A percentile compares a stretch with the other conserved stretches of the same genome.
Evolutionary conservation across 352 stramenopile genomes (phyloP).

Genomic region (Elongisporangium senticosum): DNA sequence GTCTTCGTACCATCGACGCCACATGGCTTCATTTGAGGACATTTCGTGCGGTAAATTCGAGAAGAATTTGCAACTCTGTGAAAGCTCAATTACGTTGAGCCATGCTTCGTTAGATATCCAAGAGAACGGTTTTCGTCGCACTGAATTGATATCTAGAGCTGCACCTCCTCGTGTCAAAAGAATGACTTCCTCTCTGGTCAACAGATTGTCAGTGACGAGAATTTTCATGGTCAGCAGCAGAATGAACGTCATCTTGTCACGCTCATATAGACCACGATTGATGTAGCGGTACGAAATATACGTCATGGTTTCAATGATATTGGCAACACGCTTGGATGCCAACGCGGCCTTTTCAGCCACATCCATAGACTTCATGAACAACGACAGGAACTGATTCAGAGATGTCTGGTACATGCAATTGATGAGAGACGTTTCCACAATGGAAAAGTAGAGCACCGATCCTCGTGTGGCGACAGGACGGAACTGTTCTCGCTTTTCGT

Average conservation of each 20-base stretch:
- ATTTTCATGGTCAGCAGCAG: slow-evolving; percentile 98
- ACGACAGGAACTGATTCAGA: slow-evolving; percentile 94
- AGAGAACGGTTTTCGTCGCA: slow-evolving; percentile 94
- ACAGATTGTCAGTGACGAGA: slow-evolving; percentile 90
- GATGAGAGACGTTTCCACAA: slow-evolving; percentile 97
- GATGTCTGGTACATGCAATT: slow-evolving; percentile 99
- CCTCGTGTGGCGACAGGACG: slow-evolving; percentile 95
- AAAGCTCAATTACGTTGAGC: slow-evolving; percentile 97
- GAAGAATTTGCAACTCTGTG: slow-evolving; percentile 96
- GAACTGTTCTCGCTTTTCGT: slow-evolving; percentile 98
- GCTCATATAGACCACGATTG: slow-evolving; percentile 97
- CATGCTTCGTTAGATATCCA: slow-evolving; percentile 98
- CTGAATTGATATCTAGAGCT: slow-evolving; percentile 95
- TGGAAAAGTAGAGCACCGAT: slow-evolving; percentile 98
- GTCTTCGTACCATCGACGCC: slow-evolving; percentile 97
- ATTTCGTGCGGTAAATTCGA: slow-evolving; percentile 95
- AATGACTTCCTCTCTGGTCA: slow-evolving; percentile 94
- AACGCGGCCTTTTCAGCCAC: slow-evolving; percentile 95
- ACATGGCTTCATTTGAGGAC: slow-evolving; percentile 94
- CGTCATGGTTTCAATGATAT: slow-evolving; percentile 99
- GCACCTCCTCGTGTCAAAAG: slow-evolving; percentile 94
- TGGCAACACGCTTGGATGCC: slow-evolving; percentile 96
- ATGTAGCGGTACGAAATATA: slow-evolving; percentile 99
- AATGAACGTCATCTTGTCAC: slow-evolving; percentile 98
- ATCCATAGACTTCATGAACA: slow-evolving; percentile 99